Base-by-base conservation (phyloP, 768 basidiomycete genomes). In the Boletus eberwhitei region DNA sequence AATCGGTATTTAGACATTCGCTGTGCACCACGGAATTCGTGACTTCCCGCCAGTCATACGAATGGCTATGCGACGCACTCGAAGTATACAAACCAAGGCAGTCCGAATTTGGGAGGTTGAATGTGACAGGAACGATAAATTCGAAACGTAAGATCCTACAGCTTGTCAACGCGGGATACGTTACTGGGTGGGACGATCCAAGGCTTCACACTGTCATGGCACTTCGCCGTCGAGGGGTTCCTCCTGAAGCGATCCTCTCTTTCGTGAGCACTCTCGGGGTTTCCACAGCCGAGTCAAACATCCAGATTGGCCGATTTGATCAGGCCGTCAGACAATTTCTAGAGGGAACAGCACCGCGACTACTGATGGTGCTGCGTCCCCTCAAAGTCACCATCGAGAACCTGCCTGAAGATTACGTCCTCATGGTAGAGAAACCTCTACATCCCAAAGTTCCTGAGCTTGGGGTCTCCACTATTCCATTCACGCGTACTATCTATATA, bases 51-150 rank as follows among this genome's bases (percentile, higher is more conserved):
- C 90, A 93, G 67, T 97, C 97, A 0, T 98, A 99, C 70, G 97
- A 99, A 65, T 99, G 97, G 97, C 82, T 99, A 13, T 99, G 97
- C 64, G 96, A 99, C 67, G 93, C 91, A 3, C 78, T 98, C n/a
- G 91, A 90, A 57, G 88, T 98, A 3, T 99, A 98, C 79, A 97
- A 94, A 70, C 95, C 97, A 21, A 86, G 86, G 53, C 97, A 99
- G 73, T 95, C 93, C 44, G 97, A 99, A 70, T 98, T 92, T 64
- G 97, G 97, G 21, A 84, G 97, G 51, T 79, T 98, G 44, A 93
- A 86, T 64, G 71, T 99, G 43, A 90, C 96, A 58, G 97, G 97
- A 31, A 95, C 95, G 17, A 85, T 99, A 71, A 93, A 88, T 78
- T 98, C 95, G 4, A 99, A 99, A 73, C 88, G 97, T 19, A 98